phyloP scores from a whole-genome alignment of 192 early-diverging fungal species.

The Entrophospora sp. region DNA sequence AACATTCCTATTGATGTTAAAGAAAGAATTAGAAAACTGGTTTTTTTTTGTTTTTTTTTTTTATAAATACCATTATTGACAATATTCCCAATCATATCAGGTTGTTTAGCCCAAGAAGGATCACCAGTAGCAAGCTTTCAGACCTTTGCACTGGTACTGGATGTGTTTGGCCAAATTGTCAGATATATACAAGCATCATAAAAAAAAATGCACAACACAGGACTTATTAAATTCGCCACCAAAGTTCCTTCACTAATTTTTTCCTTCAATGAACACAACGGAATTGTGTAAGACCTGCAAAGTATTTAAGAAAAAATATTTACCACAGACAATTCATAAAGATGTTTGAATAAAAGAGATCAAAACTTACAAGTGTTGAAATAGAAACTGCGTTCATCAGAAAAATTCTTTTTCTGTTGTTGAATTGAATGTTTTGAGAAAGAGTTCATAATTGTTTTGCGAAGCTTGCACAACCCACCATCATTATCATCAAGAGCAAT shows the following conservation, averaged over 20 bases:
- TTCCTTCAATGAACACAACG: constrained; percentile 11
- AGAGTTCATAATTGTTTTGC: not conserved
- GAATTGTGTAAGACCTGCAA: constrained; percentile 1
- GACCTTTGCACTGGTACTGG: constrained; percentile 15
- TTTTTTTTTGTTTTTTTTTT: constrained; percentile 12
- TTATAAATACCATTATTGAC: constrained; percentile 10
- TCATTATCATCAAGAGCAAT: constrained; percentile 15
- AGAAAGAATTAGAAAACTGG: constrained; percentile 1
- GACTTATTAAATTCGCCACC: constrained; percentile 18
- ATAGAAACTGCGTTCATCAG: not conserved
- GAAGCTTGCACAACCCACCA: not conserved
- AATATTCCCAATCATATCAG: constrained; percentile 18
- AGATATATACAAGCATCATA: constrained; percentile 9
- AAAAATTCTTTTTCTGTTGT: not conserved
- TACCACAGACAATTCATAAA: not conserved
- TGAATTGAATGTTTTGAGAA: not conserved
- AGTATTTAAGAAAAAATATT: constrained; percentile 3
- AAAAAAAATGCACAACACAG: constrained; percentile 7
- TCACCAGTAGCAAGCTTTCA: constrained; percentile 16
- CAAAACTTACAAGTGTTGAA: constrained; percentile 8
- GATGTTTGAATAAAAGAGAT: not conserved
- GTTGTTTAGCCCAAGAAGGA: constrained; percentile 18
- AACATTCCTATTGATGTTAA: constrained; percentile 11
- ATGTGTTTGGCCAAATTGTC: constrained; percentile 12
- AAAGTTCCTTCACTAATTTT: constrained; percentile 15